Percentiles rank a stretch among this genome's conserved stretches.
Conservation (phyloP, 1,284 basidiomycete species). For the Microbotryomycetes sp. region DNA sequence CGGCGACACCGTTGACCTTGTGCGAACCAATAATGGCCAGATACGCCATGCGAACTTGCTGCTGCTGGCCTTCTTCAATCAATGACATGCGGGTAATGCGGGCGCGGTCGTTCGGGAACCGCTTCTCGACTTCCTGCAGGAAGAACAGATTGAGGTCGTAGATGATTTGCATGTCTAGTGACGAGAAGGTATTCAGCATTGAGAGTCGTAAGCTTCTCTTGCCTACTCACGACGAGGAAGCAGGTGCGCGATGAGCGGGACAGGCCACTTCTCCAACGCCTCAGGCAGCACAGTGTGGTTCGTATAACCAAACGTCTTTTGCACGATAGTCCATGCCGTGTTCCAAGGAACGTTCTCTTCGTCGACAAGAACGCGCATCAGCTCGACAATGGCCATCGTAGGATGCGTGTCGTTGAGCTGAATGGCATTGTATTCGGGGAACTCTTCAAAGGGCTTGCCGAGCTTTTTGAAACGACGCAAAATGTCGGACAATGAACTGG, state of each 20-base stretch:
- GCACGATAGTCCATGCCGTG: slow-evolving; percentile 74
- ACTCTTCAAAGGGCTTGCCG: slow-evolving; percentile 44
- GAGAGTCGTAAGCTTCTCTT: slow-evolving; percentile 28
- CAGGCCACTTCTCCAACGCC: slow-evolving; percentile 69
- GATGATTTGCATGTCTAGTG: slow-evolving; percentile 67
- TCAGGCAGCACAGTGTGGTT: slow-evolving; percentile 60
- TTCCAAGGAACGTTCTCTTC: slow-evolving; percentile 82
- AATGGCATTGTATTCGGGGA: slow-evolving; percentile 75
- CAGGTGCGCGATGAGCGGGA: slow-evolving; percentile 69
- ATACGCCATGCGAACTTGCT: slow-evolving; percentile 82
- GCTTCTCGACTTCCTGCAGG: slow-evolving; percentile 66
- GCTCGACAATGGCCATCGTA: slow-evolving; percentile 83
- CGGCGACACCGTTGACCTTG: slow-evolving; percentile 92
- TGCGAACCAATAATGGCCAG: slow-evolving; percentile 57
- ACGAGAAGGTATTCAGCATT: slow-evolving; percentile 41
- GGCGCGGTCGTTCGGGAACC: slow-evolving; percentile 58
- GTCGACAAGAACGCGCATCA: slow-evolving; percentile 75
- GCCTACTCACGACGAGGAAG: slow-evolving; percentile 50
- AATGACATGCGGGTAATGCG: slow-evolving; percentile 66
- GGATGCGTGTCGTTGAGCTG: slow-evolving; percentile 94
- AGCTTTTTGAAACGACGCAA: slow-evolving; percentile 48
- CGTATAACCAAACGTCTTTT: slow-evolving; percentile 85
- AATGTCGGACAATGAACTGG: slow-evolving; percentile 78
- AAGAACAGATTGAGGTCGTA: slow-evolving; percentile 57
- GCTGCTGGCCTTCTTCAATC: slow-evolving; percentile 62